Evolutionary conservation across 2,329 filamentous ascomycete species (phyloP).

Genomic region (Microsporum ferrugineum): DNA sequence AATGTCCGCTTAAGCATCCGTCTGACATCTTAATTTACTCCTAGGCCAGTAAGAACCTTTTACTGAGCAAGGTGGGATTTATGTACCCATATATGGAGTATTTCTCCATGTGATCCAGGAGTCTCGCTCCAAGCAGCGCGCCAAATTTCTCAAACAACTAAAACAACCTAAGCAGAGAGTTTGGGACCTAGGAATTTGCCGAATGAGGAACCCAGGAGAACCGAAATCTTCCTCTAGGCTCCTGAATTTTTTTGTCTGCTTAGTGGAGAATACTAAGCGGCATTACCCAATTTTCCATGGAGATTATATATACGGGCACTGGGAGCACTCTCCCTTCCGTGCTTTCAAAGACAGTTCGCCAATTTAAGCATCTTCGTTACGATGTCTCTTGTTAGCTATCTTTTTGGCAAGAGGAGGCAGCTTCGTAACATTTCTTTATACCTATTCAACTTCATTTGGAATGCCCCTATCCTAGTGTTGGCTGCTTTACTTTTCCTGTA

Average conservation of each 20-base stretch:
- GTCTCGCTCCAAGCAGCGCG: neutral
- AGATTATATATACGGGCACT: neutral
- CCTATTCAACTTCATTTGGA: neutral
- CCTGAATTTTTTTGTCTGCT: neutral
- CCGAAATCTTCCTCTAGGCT: neutral
- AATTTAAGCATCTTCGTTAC: neutral
- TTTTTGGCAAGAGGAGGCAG: neutral
- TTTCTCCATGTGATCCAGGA: neutral
- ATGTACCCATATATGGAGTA: neutral
- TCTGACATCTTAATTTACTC: neutral
- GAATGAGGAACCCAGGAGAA: neutral
- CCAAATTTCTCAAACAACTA: neutral
- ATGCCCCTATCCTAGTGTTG: neutral
- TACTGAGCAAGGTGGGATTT: neutral
- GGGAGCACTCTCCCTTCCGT: neutral
- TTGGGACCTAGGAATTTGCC: neutral
- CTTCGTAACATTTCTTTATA: neutral
- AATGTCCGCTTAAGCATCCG: neutral
- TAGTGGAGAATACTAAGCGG: neutral
- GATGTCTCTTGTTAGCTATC: neutral
- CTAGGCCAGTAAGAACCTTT: neutral
- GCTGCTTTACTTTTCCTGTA: neutral
- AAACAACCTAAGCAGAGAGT: neutral
- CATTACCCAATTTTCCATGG: neutral
- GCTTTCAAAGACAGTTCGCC: neutral